Evolutionary conservation across 2,329 filamentous ascomycete genomes (phyloP).

Genomic region (Fusarium lyarnte): DNA sequence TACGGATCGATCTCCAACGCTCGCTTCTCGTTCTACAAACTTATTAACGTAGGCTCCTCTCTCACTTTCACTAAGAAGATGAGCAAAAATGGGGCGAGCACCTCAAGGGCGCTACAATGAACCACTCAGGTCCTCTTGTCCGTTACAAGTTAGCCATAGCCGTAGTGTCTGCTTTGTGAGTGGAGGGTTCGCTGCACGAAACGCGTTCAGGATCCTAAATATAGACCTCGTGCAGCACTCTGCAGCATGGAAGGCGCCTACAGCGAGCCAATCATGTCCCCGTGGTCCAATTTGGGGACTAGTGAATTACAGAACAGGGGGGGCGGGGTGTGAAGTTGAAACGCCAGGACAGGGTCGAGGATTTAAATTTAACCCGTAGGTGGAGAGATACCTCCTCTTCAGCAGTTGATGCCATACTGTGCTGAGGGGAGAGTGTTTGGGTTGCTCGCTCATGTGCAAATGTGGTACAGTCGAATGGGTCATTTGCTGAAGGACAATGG

Average conservation of each 20-base stretch:
- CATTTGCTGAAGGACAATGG: constrained; percentile 18
- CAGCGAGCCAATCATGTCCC: constrained; percentile 42
- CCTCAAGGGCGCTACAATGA: constrained; percentile 33
- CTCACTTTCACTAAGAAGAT: constrained; percentile 7
- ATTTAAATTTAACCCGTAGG: constrained; percentile 43
- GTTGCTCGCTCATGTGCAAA: constrained; percentile 4
- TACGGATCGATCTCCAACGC: constrained; percentile 19
- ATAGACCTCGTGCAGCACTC: constrained; percentile 42
- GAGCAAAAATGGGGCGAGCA: constrained; percentile 23
- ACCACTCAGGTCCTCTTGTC: constrained; percentile 35
- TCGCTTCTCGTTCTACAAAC: background rate
- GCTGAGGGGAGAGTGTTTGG: constrained; percentile 12
- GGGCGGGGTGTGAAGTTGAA: constrained; percentile 8
- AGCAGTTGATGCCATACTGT: constrained; percentile 29
- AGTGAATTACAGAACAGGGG: constrained; percentile 29
- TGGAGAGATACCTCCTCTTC: constrained; percentile 29
- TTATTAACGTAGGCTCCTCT: background rate
- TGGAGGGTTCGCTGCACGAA: constrained; percentile 41
- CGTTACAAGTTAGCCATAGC: constrained; percentile 36
- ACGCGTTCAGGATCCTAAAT: constrained; percentile 46
- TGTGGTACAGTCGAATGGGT: constrained; percentile 8
- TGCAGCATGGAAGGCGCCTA: constrained; percentile 45
- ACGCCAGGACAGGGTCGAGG: constrained; percentile 24
- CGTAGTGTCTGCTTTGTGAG: constrained; percentile 29
- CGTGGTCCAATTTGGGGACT: constrained; percentile 41